Conservation (phyloP, 768 basidiomycete genomes). For the Naganishia vaughanmartiniae region DNA sequence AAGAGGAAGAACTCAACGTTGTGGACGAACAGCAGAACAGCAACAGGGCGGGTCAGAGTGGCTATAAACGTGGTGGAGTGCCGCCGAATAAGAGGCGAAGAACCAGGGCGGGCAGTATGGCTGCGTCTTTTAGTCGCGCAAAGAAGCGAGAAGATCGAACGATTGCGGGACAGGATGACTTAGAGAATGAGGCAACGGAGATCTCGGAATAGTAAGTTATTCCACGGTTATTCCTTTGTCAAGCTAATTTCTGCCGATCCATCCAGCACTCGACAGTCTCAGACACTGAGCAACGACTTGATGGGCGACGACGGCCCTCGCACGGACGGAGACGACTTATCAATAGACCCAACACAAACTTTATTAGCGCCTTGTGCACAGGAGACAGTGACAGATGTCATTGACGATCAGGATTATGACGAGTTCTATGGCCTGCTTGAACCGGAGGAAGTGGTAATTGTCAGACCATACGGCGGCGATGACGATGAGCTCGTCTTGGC, state of each 20-base stretch:
- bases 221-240: too few species aligned
- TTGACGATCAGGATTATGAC: slow-evolving; percentile 63
- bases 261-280: slow-evolving; percentile 6
- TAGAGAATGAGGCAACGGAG: slow-evolving; percentile 58
- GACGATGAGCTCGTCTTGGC: slow-evolving; percentile 82
- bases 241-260: neutral
- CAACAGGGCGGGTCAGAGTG: slow-evolving; percentile 56
- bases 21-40: slow-evolving; percentile 18
- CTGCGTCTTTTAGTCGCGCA: slow-evolving; percentile 25
- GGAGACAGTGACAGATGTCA: slow-evolving; percentile 31
- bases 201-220: slow-evolving; percentile 63
- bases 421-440: slow-evolving; percentile 72
- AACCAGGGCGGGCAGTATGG: slow-evolving; percentile 67
- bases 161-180: slow-evolving; percentile 49
- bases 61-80: slow-evolving; percentile 55
- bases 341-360: slow-evolving; percentile 14
- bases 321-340: neutral
- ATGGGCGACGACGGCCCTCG: neutral
- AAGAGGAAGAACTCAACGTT: neutral
- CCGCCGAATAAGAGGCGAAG: slow-evolving; percentile 64
- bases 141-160: slow-evolving; percentile 32
- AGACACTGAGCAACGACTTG: neutral
- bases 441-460: slow-evolving; percentile 75
- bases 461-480: slow-evolving; percentile 87
- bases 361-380: slow-evolving; percentile 29